Base-by-base conservation (phyloP, 768 basidiomycete genomes). In the Lentinula lateritia region DNA sequence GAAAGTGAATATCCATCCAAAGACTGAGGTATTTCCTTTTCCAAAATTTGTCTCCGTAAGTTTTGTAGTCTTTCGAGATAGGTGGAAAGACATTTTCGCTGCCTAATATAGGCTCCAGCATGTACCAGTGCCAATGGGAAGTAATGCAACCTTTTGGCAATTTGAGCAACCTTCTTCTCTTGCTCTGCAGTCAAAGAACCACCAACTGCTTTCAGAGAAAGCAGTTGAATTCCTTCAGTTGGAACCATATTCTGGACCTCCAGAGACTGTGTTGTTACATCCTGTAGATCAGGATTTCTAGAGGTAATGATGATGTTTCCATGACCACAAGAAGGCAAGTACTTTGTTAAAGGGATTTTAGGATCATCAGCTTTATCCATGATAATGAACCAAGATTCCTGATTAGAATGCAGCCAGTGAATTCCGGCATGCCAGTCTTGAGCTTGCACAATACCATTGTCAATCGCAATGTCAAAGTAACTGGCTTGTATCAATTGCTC, bases 311-410 rank as follows among this genome's bases (percentile, higher is more conserved):
- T 15, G 2, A 64, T 50, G 20, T 64, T 64, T 5, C 63, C 63
- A 56, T 57, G 60, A 56, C 13, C 28, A 39, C 52, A 45, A 18
- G 28, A 23, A 32, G 63, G 63, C 41, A 64, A 32, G 41, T 41
- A 64, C 6, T 35, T 3, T 1, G n/a, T 23, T 2, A 64, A n/a
- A 23, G 41, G 20, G 9, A 64, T 43, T 8, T 41, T 41, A 6
- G 45, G 60, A 50, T 64, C 52, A 64, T 64, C 63, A 12, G 61
- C 63, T 52, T 61, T 57, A 38, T 64, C 63, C 46, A 61, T 57
- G 8, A 64, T 15, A n/a, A 64, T 8, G 6, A 64, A 18, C 63
- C 63, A 64, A 38, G 61, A 20, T 43, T 64, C 60, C n/a, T 54
- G 10, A 45, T 41, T 8, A 8, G 36, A n/a, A 18, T 32, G 6